A percentile compares a stretch with the other conserved stretches of the same genome.
Evolutionary conservation across 2,329 filamentous ascomycete species (phyloP).

Genomic region (Passalora sequoiae): DNA sequence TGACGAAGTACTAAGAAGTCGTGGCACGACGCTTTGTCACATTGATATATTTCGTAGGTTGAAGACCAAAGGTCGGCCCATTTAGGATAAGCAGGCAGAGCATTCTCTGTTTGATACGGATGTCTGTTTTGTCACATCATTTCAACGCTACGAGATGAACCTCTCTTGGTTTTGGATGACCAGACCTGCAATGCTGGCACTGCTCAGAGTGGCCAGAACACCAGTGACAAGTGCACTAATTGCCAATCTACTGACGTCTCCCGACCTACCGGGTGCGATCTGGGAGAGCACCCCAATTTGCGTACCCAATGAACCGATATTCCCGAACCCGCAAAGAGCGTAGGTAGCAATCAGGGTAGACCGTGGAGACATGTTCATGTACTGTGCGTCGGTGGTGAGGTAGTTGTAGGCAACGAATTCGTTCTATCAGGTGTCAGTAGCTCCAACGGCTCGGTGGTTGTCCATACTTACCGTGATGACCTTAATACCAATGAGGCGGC

Average conservation of each 20-base stretch:
- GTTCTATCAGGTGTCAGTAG: slow-evolving; percentile 47
- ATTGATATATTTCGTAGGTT: too few species aligned
- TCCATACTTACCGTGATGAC: slow-evolving; percentile 65
- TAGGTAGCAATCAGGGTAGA: slow-evolving; percentile 80
- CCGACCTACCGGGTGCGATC: slow-evolving; percentile 67
- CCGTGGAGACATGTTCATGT: slow-evolving; percentile 59
- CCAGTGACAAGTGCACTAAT: slow-evolving; percentile 73
- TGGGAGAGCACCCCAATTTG: slow-evolving; percentile 85
- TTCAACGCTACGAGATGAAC: too few species aligned
- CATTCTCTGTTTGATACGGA: too few species aligned
- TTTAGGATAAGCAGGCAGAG: too few species aligned
- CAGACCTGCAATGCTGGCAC: slow-evolving; percentile 71
- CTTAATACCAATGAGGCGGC: slow-evolving; percentile 76
- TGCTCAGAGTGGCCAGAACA: slow-evolving; percentile 72
- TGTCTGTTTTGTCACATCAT: too few species aligned
- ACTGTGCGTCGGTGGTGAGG: slow-evolving; percentile 51
- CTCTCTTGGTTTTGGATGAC: slow-evolving; percentile 54
- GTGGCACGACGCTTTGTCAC: too few species aligned
- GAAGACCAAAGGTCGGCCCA: too few species aligned
- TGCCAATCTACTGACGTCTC: slow-evolving; percentile 70
- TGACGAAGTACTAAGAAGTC: too few species aligned
- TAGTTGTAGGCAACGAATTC: slow-evolving; percentile 69
- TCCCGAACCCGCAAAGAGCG: slow-evolving; percentile 69
- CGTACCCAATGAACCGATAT: slow-evolving; percentile 80
- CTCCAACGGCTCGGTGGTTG: background rate